Evolutionary conservation across 352 stramenopile species (phyloP), one percentile per base, ranked within the genome.

Genomic region (Phytophthora chlamydospora): DNA sequence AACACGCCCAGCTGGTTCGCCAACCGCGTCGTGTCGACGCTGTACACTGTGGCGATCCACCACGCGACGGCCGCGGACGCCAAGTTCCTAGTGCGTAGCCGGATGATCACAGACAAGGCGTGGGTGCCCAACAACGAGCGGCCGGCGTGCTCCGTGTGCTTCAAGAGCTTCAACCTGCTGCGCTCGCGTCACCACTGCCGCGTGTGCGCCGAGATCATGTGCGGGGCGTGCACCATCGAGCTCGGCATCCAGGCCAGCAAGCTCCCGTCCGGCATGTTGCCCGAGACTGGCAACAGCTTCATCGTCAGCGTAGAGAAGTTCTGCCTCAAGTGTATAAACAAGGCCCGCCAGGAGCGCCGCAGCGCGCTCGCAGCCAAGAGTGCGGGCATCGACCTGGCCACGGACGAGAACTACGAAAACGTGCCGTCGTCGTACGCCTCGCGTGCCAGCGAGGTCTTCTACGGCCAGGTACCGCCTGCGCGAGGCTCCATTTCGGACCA

Each of bases 181-280:
- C 81, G 83, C 1, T 81, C 79, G 39, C 83, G 85, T 33, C 85
- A 95, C 63, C 83, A 95, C 64, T 95, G 85, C 58, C 83, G 83
- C 31, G 80, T 88, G 6, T 95, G 85, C 45, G 83, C 80, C 34
- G 85, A 95, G 54, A 90, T 95, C 59, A 93, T 93, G 81, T 93
- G 83, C 48, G 72, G 77, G 0, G 60, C 69, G 0, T 93, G 83
- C 43, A 93, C 82, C 1, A 73, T 90, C 27, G 81, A 90, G 59
- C 59, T 93, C 13, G 72, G 72, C 0, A 55, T 93, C 31, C 72
- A 78, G 24, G 78, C 79, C 29, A 83, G 68, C 49, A 79, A 77
- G 24, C 61, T 92, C n/a, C 83, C 83, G 1, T 50, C 58, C 0
- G 66, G 62, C 0, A 73, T 90, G 73, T 73, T 83, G 4, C 80